These are phyloP conservation scores for carrot (Daucus carota) DNA, from an alignment of 129 eudicot genomes.

Conservation along the genomic window DH1_v3.0 NC_030381.2:21494501-21495000, in stretches of 20 bases:
- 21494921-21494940: slow-evolving; percentile 75
- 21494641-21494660: too few species aligned
- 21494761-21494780: background rate
- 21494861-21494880: slow-evolving; percentile 46
- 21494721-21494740: background rate
- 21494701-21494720: background rate
- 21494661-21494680: too few species aligned
- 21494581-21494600: too few species aligned
- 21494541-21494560: too few species aligned
- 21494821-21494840: slow-evolving; percentile 19
- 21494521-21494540: too few species aligned
- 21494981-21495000: slow-evolving; percentile 6
- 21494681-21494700: background rate
- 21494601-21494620: too few species aligned
- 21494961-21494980: background rate
- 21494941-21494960: background rate
- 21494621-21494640: too few species aligned
- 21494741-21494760: background rate
- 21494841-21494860: slow-evolving; percentile 29
- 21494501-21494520: too few species aligned
- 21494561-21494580: too few species aligned
- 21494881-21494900: slow-evolving; percentile 81
- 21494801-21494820: background rate
- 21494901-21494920: slow-evolving; percentile 64
- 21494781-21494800: background rate